Base-by-base conservation (phyloP, 176 grass and related monocot species). In the Rhynchospora pubera region DNA sequence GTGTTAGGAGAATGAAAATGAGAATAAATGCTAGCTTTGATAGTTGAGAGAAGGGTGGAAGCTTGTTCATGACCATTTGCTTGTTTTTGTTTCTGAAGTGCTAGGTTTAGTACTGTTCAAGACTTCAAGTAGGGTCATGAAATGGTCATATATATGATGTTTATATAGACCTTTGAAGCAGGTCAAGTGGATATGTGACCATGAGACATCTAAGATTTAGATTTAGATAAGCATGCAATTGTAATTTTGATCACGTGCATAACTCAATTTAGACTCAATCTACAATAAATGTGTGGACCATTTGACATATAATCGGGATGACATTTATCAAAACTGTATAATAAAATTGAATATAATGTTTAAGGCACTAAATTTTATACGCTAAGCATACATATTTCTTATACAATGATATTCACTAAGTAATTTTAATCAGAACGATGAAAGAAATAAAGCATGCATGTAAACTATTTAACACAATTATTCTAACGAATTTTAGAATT, bases 1-100 rank as follows among this genome's bases (percentile, higher is more conserved):
- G 80, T 10, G 65, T 84, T 32, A 85, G 48, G 62, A 89, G 23
- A 88, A 89, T 68, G 30, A 91, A 85, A 51, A 90, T 14, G 19
- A 91, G 57, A 65, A 94, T n/a, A 6, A 84, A 43, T 0, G 59
- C 10, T n/a, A 88, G 76, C 65, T 78, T 94, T 11, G 89, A 75
- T 16, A 94, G n/a, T 65, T 90, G 90, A 46, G 89, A 58, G 45
- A 79, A 61, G 2, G 68, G 57, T 23, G 83, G 85, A 12, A 88
- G 21, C 81, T 65, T 87, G 62, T 59, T 84, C 84, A 90, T 62
- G 7, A 51, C 81, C 63, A 75, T 66, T 52, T 34, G 8, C 19
- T 26, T 28, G 14, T 62, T 57, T 42, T 5, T 18, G 4, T 12
- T 28, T n/a, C 9, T 5, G 26, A 6, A 53, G 65, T 53, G 10